phyloP scores from a whole-genome alignment of 345 rosid species.

The Microthlaspi erraticum region DNA sequence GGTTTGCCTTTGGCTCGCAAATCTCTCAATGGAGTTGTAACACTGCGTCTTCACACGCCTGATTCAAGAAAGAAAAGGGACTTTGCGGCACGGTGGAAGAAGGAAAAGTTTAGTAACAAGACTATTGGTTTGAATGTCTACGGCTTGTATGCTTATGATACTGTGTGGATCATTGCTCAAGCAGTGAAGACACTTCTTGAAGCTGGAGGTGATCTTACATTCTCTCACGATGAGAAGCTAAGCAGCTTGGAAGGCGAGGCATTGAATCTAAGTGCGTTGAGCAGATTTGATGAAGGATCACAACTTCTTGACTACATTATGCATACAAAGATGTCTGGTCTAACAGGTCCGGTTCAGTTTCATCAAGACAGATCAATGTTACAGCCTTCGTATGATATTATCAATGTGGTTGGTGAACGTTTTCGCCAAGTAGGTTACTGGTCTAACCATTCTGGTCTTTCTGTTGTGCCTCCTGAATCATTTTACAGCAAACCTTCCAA shows the following conservation, averaged over 20 bases:
- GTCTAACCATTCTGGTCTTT: slow-evolving; percentile 88
- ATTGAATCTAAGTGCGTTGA: slow-evolving; percentile 73
- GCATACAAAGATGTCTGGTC: slow-evolving; percentile 73
- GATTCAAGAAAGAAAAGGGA: slow-evolving; percentile 67
- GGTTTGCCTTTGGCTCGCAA: slow-evolving; percentile 44
- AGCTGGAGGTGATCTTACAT: slow-evolving; percentile 68
- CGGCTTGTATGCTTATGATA: slow-evolving; percentile 85
- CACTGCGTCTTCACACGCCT: slow-evolving; percentile 74
- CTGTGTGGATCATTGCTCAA: slow-evolving; percentile 88
- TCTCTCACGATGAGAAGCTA: slow-evolving; percentile 63
- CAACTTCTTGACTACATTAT: slow-evolving; percentile 62
- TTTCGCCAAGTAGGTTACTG: slow-evolving; percentile 73
- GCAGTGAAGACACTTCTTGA: slow-evolving; percentile 68
- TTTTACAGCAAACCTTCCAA: slow-evolving; percentile 65
- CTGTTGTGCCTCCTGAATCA: slow-evolving; percentile 74
- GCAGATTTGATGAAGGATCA: slow-evolving; percentile 70
- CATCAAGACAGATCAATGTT: slow-evolving; percentile 61
- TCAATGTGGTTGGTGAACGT: slow-evolving; percentile 55
- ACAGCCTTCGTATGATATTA: slow-evolving; percentile 75
- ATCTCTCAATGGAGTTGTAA: slow-evolving; percentile 64
- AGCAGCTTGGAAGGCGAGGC: slow-evolving; percentile 51
- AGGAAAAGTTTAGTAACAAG: slow-evolving; percentile 51
- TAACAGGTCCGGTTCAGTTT: slow-evolving; percentile 73
- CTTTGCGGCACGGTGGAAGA: slow-evolving; percentile 68
- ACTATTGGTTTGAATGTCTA: slow-evolving; percentile 76